Evolutionary conservation across 78 protist genomes (phyloP), one percentile per base, ranked within the genome.

Genomic region (Emiliania huxleyi): DNA sequence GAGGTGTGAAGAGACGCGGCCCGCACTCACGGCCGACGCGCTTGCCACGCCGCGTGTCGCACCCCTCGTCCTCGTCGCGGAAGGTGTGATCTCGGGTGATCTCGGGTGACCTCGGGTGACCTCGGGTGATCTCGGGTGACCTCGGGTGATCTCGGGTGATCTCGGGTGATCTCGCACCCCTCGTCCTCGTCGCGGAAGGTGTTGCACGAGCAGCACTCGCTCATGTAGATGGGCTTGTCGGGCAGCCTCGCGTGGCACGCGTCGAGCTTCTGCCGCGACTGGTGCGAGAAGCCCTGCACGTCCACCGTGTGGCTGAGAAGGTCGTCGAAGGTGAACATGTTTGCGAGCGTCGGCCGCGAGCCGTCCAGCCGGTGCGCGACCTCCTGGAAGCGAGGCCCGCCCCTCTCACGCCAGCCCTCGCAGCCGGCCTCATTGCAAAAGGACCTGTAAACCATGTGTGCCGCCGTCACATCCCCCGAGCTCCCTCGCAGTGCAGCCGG

Each of bases 341-440:
- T 91, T 38, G 79, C 93, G 25, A 79, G 37, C 73, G 90, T 79
- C 33, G 93, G 48, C 21, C 93, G 89, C 83, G 89, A 46, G 38
- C 77, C 77, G 69, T 91, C 93, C 22, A 19, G 22, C 42, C 45
- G 29, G 49, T 79, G 1, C 29, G 93, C 12, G 69, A 91, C 46
- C 73, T 79, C 55, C 33, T 37, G 71, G 55, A 85, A 91, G 40
- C 48, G 69, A 8, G 93, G 73, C 21, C 77, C 93, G 42, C 87
- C 75, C 2, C 55, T 33, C 69, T 69, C 77, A 35, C 2, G 37
- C 35, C 8, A 23, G 18, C 89, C 81, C 52, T 44, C 77, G 62
- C 93, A 91, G 45, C 89, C 93, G 11, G 3, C 88, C 71, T 91
- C 93, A 69, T 91, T 91, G 81, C 93, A 91, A 29, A 69, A 91